Evolutionary conservation across 805 yeast genomes (phyloP), one percentile per base, ranked within the genome.

Genomic region (Pichia phayaonensis): DNA sequence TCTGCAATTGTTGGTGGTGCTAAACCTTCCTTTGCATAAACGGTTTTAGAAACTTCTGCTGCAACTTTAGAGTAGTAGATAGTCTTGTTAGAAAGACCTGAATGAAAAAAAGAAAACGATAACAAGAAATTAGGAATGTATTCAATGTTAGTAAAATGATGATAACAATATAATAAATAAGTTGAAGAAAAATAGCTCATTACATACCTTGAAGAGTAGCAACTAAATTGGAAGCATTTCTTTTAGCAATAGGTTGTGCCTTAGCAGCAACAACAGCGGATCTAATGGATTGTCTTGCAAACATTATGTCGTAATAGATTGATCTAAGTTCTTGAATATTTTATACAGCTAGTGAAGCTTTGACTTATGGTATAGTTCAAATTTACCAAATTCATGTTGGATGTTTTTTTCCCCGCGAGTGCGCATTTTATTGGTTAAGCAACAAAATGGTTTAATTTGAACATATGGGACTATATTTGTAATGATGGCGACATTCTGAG

Each of bases 21-120:
- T 61, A 94, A 74, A 57, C 90, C 95, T 75, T 94, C 99, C 71
- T 86, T 86, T 65, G 83, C 72, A 80, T 92, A 94, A 55, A 94
- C 86, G 70, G 81, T 79, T 71, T 86, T 86, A 54, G 79, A 73
- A 43, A 77, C 57, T 63, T 79, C 81, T 52, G 69, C 74, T 46
- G 74, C 67, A 43, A 77, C 80, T 61, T 78, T 79, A 51, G 82
- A 73, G 86, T 94, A 94, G 85, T 88, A 94, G 52, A 87, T 68
- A 52, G 90, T 75, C 55, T 74, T 61, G 71, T 83, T 78, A 58
- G 75, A 66, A 47, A 66, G 51, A 52, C 56, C 71, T 54, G 36
- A n/a, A n/a, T 26, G 10, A 42, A 23, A 29, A 39, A 34, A 46
- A 72, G 27, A 23, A 23, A 7, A 10, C 3, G 7, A 11, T 39